phyloP scores from a whole-genome alignment of 495 filamentous ascomycete genomes.

The Tuber indicum region DNA sequence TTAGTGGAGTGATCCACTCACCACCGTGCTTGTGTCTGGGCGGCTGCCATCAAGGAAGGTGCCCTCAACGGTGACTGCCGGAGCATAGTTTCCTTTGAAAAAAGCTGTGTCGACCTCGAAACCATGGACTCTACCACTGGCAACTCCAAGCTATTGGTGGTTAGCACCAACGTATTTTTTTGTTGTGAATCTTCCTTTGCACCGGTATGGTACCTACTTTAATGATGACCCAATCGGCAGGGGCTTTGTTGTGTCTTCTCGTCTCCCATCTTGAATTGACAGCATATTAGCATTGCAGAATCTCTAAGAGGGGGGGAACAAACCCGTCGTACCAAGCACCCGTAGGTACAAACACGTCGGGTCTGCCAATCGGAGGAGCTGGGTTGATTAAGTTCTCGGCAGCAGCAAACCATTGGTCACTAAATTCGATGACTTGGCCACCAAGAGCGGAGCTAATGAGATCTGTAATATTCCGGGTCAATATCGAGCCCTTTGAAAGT shows the following conservation, averaged over 20 bases:
- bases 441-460: conserved; percentile 68
- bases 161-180: conserved; percentile 5
- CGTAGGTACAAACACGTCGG: conserved; percentile 74
- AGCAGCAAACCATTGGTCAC: conserved; percentile 84
- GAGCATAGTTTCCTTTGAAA: conserved; percentile 84
- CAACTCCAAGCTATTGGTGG: conserved; percentile 57
- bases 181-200: background rate
- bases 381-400: conserved; percentile 74
- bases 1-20: conserved; percentile 6
- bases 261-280: conserved; percentile 62
- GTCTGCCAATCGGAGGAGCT: conserved; percentile 64
- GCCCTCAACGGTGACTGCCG: conserved; percentile 74
- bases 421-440: conserved; percentile 66
- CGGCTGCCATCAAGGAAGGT: conserved; percentile 51
- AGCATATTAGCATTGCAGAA: background rate
- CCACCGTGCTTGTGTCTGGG: conserved; percentile 20
- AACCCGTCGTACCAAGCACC: conserved; percentile 88
- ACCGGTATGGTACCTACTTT: conserved; percentile 35
- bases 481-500: background rate
- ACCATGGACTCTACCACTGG: conserved; percentile 66
- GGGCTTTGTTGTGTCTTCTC: conserved; percentile 69
- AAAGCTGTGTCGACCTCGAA: conserved; percentile 82
- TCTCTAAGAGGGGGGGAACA: conserved; percentile 8
- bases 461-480: conserved; percentile 50
- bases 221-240: conserved; percentile 80